Base-by-base conservation (phyloP, 2,329 filamentous ascomycete species). In the Pseudodiploospora longispora region DNA sequence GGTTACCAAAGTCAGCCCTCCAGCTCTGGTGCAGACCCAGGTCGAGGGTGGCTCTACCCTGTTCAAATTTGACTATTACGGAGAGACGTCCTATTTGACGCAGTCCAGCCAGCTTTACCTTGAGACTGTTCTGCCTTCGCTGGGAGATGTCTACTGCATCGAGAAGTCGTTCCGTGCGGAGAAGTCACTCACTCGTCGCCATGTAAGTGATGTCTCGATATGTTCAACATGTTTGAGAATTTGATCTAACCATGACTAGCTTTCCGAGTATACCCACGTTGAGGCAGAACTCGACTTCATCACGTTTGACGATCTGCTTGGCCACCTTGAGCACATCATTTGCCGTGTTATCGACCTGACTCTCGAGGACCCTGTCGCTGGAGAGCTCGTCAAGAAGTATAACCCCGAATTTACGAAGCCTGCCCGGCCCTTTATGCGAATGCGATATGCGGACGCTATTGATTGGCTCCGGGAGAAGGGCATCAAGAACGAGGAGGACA, bases 111-210 rank as follows among this genome's bases (percentile, higher is more conserved):
- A 97, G 68, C 80, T 97, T 44, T 97, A 97, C 68, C 85, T 97
- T 46, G 91, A 97, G 74, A 97, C 91, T 34, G 87, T 83, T 52
- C 72, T 97, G 27, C 87, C 90, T 10, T 87, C 84, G 40, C 75
- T 96, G 56, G 91, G 91, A 54, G 87, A 95, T 61, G 88, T 95
- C 43, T 97, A 93, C 76, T 96, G 90, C 62, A 90, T 96, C 57
- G 89, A 95, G 67, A 95, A 95, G 65, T 96, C 90, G 3, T 97
- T 97, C 83, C 88, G 91, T 49, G 91, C 91, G n/a, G 91, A 97
- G 68, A 95, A 95, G 70, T 90, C 84, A 5, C 74, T 96, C 45
- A 97, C 91, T 40, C 85, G 91, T 50, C 87, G 91, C 59, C 91
- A 97, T 64, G 44, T 49, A 42, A 47, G 48, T 45, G 3, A 6